A percentile compares a stretch with the other conserved stretches of the same genome.
Conservation (phyloP, 2,329 filamentous ascomycete species). For the Colletotrichum trifolii region DNA sequence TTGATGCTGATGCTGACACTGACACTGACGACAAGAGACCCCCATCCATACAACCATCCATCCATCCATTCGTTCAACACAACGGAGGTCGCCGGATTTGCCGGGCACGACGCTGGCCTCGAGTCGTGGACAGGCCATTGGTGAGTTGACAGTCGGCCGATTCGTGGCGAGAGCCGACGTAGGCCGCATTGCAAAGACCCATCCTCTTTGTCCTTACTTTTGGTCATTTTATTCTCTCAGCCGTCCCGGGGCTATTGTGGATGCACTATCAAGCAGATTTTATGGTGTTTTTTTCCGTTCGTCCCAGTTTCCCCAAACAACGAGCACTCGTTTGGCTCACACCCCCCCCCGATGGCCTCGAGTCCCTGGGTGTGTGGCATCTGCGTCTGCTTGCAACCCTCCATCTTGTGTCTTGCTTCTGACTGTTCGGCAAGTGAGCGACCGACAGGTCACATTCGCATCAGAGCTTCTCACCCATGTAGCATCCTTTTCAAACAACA, state of each 20-base stretch:
- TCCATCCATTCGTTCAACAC: neutral
- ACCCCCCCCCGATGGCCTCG: neutral
- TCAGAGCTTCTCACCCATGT: slow-evolving; percentile 5
- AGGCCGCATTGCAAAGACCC: slow-evolving; percentile 27
- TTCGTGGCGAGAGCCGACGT: slow-evolving; percentile 13
- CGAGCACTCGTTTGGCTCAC: neutral
- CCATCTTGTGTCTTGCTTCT: neutral
- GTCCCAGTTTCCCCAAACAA: too few species aligned
- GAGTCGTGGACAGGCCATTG: slow-evolving; percentile 17
- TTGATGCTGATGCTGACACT: slow-evolving; percentile 1
- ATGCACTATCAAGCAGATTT: neutral
- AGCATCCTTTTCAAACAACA: neutral
- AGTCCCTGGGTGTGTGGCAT: neutral
- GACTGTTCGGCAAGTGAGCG: neutral
- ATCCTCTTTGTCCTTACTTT: slow-evolving; percentile 19
- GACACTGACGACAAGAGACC: neutral
- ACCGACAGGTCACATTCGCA: slow-evolving; percentile 10
- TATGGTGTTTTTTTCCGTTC: neutral
- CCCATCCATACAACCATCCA: neutral
- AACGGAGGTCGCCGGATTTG: slow-evolving; percentile 22
- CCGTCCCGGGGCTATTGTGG: neutral
- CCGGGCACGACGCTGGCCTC: slow-evolving; percentile 8
- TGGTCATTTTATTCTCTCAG: neutral
- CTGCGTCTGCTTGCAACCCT: slow-evolving; percentile 11
- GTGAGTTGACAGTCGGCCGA: neutral